These are phyloP conservation scores for Pugionium dolabratum DNA, from an alignment of 345 rosid species.

Conservation along the genomic window DNA sequence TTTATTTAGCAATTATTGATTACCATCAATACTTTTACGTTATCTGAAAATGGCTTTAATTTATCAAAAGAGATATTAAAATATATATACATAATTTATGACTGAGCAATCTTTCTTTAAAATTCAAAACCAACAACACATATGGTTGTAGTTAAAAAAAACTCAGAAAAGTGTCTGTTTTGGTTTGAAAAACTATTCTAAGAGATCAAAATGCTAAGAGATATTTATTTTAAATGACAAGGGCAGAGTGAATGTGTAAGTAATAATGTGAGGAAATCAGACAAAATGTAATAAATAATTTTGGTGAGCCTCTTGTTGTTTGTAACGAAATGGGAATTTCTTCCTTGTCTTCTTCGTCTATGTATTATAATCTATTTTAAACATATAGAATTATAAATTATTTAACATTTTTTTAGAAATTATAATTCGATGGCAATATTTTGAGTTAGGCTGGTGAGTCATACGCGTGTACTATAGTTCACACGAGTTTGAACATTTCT, in stretches of 20 bases:
- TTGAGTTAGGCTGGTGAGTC: constrained; percentile 22
- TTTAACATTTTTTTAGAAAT: neutral
- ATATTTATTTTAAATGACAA: neutral
- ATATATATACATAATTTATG: too few species aligned
- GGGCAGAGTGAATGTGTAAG: neutral
- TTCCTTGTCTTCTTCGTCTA: constrained; percentile 25
- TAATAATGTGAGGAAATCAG: constrained; percentile 2
- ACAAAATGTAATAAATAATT: constrained; percentile 18
- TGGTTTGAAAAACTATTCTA: neutral
- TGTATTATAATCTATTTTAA: neutral
- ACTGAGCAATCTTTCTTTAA: too few species aligned
- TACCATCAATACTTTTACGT: too few species aligned
- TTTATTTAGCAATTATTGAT: too few species aligned
- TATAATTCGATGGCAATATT: neutral
- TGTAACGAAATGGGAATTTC: constrained; percentile 25
- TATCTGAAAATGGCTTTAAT: too few species aligned
- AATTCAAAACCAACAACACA: too few species aligned
- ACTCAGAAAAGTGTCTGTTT: neutral
- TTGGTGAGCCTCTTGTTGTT: constrained; percentile 23
- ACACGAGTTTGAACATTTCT: constrained; percentile 34
- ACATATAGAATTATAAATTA: neutral
- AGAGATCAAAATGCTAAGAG: neutral
- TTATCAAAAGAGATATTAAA: too few species aligned
- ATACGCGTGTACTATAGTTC: constrained; percentile 31
- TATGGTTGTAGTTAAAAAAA: neutral